These are phyloP conservation scores for Sarocladiaceae sp. DNA, from an alignment of 2,329 filamentous ascomycete species.

Conservation along the genomic window DNA sequence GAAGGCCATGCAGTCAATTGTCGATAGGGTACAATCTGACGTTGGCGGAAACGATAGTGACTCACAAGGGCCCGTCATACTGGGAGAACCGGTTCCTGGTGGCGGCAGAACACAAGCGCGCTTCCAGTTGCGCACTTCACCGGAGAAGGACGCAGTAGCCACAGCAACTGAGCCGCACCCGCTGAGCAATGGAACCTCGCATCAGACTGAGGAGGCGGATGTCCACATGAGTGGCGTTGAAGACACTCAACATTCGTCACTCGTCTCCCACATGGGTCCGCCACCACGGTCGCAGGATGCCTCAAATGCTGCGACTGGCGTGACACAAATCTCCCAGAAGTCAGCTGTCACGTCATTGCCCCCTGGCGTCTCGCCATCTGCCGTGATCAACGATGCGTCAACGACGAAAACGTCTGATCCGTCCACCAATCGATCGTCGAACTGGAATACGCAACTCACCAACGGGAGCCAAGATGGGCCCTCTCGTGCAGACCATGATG, in stretches of 20 bases:
- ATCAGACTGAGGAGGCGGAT: slow-evolving; percentile 47
- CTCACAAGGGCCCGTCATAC: slow-evolving; percentile 50
- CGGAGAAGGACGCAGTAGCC: slow-evolving; percentile 13
- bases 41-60: slow-evolving; percentile 48
- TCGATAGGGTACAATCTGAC: slow-evolving; percentile 47
- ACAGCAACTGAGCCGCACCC: slow-evolving; percentile 26
- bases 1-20: slow-evolving; percentile 53
- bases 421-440: slow-evolving; percentile 59
- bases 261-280: slow-evolving; percentile 44
- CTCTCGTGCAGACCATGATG: slow-evolving; percentile 25
- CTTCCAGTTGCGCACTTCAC: slow-evolving; percentile 52
- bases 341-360: slow-evolving; percentile 57
- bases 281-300: slow-evolving; percentile 36
- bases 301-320: slow-evolving; percentile 39
- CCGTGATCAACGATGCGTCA: slow-evolving; percentile 76
- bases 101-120: slow-evolving; percentile 43
- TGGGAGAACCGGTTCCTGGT: slow-evolving; percentile 62
- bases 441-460: slow-evolving; percentile 67
- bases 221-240: slow-evolving; percentile 57
- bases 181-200: slow-evolving; percentile 53
- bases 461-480: slow-evolving; percentile 58
- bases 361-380: slow-evolving; percentile 53
- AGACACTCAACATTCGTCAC: slow-evolving; percentile 40
- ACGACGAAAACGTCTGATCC: slow-evolving; percentile 86
- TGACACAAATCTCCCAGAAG: slow-evolving; percentile 59